Evolutionary conservation across 495 filamentous ascomycete genomes (phyloP), one percentile per base, ranked within the genome.

Genomic region (Tuber microsphaerosporum): DNA sequence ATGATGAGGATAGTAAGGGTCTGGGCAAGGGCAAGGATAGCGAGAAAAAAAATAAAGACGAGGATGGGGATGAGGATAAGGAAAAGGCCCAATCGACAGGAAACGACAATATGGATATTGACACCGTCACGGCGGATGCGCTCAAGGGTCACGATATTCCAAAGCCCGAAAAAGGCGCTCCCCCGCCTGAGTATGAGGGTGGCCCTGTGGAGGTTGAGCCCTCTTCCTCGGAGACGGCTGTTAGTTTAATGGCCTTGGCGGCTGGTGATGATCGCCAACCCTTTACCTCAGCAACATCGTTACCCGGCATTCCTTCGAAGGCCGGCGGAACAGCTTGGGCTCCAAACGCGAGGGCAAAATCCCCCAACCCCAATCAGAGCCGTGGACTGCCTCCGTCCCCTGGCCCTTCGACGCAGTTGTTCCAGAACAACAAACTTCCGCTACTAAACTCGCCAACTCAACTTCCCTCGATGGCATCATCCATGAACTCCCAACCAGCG

Each of bases 231-330:
- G 77, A 77, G 61, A 77, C 80, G 26, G 81, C 81, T 22, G 73
- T 73, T 56, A 76, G 76, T 75, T 75, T 82, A 42, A 82, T 82
- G 72, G 75, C 72, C 73, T 77, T 82, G 34, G 80, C 76, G 42
- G 80, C 80, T 78, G 76, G 76, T 75, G 78, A 79, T 48, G 77
- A 79, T 73, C 77, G 75, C 74, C 77, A 79, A 51, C 76, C 73
- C 70, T 75, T 65, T 75, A 75, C 71, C 46, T 73, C 74, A 71
- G 70, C 69, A 45, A 44, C 76, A 34, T 70, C 71, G 51, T 61
- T 79, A 56, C 74, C 71, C 22, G 70, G 46, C 16, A 69, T 70
- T 70, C 77, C 75, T 17, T n/a, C 76, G n/a, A 78, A 70, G 16
- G n/a, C 72, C 19, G 41, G 71, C 14, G 39, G 69, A 26, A 26